Evolutionary conservation across 1,284 basidiomycete species (phyloP).

Genomic region (Malassezia sp.): DNA sequence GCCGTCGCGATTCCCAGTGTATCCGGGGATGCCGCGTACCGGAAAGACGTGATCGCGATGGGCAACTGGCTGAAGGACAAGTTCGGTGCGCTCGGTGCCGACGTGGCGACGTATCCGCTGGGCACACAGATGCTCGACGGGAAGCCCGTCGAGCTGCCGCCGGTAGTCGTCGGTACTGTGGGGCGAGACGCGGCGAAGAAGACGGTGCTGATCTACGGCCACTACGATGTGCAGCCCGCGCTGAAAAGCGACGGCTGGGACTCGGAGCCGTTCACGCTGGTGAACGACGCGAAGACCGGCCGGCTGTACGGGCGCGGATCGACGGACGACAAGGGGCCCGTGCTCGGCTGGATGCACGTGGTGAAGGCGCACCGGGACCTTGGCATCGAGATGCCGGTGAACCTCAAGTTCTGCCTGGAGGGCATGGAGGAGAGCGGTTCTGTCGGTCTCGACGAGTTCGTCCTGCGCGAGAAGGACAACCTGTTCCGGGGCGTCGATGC

Average conservation of each 20-base stretch:
- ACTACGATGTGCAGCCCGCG: constrained; percentile 50
- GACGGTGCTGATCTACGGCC: constrained; percentile 76
- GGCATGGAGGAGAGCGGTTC: constrained; percentile 95
- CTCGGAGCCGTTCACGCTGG: constrained; percentile 77
- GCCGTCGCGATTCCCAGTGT: constrained; percentile 45
- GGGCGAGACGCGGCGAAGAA: constrained; percentile 74
- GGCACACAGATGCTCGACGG: constrained; percentile 76
- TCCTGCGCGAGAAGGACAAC: constrained; percentile 64
- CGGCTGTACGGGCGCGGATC: constrained; percentile 66
- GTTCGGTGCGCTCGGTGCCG: constrained; percentile 36
- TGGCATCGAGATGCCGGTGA: constrained; percentile 72
- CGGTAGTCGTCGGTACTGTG: constrained; percentile 63
- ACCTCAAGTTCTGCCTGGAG: constrained; percentile 87
- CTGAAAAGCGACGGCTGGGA: constrained; percentile 65
- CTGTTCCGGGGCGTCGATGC: constrained; percentile 88
- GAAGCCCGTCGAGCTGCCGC: constrained; percentile 65
- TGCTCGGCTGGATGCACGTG: constrained; percentile 83
- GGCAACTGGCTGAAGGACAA: constrained; percentile 39
- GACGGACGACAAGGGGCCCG: constrained; percentile 45
- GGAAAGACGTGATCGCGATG: constrained; percentile 41
- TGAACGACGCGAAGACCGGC: constrained; percentile 58
- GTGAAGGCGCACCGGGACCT: constrained; percentile 72
- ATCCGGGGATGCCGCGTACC: constrained; percentile 42
- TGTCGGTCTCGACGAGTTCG: constrained; percentile 82
- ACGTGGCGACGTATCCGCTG: constrained; percentile 32